Evolutionary conservation across 2,329 filamentous ascomycete species (phyloP), one percentile per base, ranked within the genome.

Genomic region (Chrysosporium keratinophilum): DNA sequence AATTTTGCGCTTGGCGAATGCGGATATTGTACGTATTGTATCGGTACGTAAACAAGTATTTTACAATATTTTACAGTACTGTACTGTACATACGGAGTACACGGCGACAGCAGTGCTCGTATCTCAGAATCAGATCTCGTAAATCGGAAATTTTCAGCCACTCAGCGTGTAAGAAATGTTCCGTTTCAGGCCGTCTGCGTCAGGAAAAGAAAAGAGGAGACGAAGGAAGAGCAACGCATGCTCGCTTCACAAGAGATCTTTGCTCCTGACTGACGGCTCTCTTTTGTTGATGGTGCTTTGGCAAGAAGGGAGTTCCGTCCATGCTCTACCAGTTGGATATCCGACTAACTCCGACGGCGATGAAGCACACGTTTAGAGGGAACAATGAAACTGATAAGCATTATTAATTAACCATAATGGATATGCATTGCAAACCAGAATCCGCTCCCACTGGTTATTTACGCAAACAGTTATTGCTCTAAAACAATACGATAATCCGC

Each of bases 101-200:
- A 28, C 23, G 23, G 23, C 23, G 23, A 28, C 23, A 3, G 39
- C 39, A 41, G 14, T 19, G 6, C 39, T 15, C 39, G 39, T 17
- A 41, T n/a, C 17, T 4, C 3, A 3, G 17, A 15, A 3, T 14
- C 3, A 41, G 31, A 33, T 35, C 28, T 46, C 50, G 50, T 40
- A 33, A 20, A 33, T 46, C 50, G 50, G 50, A 52, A 31, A 52
- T 46, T 52, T 46, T 31, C 34, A 28, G 14, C 50, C 50, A 52
- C 43, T 52, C 50, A 40, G 12, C 12, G 12, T 17, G 7, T 33
- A 23, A 14, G n/a, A 41, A 52, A 52, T 52, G 50, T 40, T 52
- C 50, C 42, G 42, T 52, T 52, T 52, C 35, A 34, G 39, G 37
- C 48, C 48, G 14, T 12, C 34, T 41, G 31, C 37, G 14, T 17